A percentile compares a stretch with the other conserved stretches of the same genome.
Conservation (phyloP, 768 basidiomycete species). For the Tricholoma saponaceum region DNA sequence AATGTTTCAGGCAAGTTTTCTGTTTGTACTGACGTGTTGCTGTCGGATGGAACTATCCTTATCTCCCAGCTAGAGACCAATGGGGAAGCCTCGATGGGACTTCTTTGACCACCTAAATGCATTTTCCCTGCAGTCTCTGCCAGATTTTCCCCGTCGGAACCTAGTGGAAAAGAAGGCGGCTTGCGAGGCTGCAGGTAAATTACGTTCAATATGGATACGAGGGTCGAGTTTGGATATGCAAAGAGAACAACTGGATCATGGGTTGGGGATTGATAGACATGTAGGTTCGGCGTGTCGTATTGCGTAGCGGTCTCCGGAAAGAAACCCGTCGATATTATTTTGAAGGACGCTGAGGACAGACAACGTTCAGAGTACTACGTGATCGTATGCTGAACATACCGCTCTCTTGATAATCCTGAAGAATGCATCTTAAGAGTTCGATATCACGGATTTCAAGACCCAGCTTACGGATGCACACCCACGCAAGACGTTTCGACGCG, state of each 20-base stretch:
- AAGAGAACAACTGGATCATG: conserved; percentile 54
- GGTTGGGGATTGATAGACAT: conserved; percentile 37
- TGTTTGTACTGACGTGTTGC: not conserved
- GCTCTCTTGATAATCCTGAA: conserved; percentile 74
- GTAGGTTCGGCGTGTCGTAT: conserved; percentile 30
- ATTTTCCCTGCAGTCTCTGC: conserved; percentile 16
- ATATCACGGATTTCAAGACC: not conserved
- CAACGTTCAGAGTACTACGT: not conserved
- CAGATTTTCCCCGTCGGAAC: conserved; percentile 19
- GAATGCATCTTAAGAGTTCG: not conserved
- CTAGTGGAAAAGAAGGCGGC: conserved; percentile 36
- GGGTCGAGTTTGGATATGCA: conserved; percentile 32
- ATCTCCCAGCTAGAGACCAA: conserved; percentile 20
- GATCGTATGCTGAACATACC: conserved; percentile 36
- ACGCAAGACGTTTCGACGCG: conserved; percentile 35
- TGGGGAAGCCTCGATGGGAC: not conserved
- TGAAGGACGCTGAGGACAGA: conserved; percentile 54
- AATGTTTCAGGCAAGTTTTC: conserved; percentile 22
- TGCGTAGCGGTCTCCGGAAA: conserved; percentile 36
- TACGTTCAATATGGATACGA: conserved; percentile 43
- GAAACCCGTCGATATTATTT: conserved; percentile 46
- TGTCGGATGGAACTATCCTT: conserved; percentile 2
- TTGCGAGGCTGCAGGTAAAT: conserved; percentile 40
- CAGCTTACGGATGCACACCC: conserved; percentile 58
- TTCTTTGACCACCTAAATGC: conserved; percentile 21